phyloP scores from a whole-genome alignment of 2,329 filamentous ascomycete species.

The Neofusicoccum kwambonambiense region DNA sequence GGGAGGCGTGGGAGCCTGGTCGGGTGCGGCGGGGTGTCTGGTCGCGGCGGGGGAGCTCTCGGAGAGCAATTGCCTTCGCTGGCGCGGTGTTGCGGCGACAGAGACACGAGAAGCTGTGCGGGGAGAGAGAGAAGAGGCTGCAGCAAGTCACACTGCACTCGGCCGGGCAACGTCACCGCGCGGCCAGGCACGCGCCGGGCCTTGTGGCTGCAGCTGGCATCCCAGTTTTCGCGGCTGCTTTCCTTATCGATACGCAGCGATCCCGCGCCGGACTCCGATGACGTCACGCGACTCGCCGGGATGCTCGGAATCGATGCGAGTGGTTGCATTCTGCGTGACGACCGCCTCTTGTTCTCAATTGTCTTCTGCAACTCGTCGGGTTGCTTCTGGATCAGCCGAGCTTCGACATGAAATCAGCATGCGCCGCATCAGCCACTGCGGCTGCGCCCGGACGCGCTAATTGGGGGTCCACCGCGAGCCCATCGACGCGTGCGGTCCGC shows the following conservation, averaged over 20 bases:
- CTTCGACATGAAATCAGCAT: background rate
- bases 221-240: background rate
- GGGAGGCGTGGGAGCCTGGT: too few species aligned
- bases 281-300: background rate
- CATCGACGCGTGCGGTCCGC: background rate
- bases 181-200: background rate
- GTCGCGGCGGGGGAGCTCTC: too few species aligned
- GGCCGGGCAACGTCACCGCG: background rate
- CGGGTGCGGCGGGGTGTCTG: too few species aligned
- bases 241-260: background rate
- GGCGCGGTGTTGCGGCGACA: too few species aligned
- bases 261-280: background rate
- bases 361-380: too few species aligned
- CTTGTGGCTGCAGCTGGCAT: background rate
- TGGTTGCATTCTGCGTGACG: background rate
- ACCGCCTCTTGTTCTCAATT: background rate
- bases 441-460: background rate
- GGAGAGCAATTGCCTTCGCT: too few species aligned
- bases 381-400: background rate
- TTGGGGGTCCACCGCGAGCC: background rate
- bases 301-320: background rate
- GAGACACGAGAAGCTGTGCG: too few species aligned
- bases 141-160: background rate
- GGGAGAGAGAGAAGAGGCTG: too few species aligned
- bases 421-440: background rate